These are phyloP conservation scores for Yueomyces sp. DNA, from an alignment of 805 yeast genomes.

Conservation along the genomic window DNA sequence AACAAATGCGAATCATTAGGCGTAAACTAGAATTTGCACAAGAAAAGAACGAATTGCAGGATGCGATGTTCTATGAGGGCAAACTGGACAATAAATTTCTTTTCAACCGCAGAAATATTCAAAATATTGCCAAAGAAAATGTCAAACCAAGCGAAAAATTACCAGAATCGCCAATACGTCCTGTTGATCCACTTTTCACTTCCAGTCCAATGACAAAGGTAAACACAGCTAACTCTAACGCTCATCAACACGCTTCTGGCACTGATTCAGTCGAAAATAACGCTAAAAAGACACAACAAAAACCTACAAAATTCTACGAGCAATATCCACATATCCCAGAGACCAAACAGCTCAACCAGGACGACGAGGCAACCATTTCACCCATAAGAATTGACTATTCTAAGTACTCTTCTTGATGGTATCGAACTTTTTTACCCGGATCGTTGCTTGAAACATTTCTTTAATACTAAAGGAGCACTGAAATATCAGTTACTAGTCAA, in stretches of 20 bases:
- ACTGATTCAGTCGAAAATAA: not conserved
- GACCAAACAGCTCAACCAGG: conserved; percentile 15
- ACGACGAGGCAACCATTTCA: conserved; percentile 11
- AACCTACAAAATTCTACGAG: conserved; percentile 8
- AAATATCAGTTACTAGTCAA: too few relatives aligned
- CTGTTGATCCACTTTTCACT: conserved; percentile 12
- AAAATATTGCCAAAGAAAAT: conserved; percentile 15
- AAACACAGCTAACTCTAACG: not conserved
- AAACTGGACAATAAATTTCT: conserved; percentile 18
- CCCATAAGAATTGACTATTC: conserved; percentile 18
- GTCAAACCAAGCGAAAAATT: conserved; percentile 19
- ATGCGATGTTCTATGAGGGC: conserved; percentile 19
- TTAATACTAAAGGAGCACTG: too few relatives aligned
- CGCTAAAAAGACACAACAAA: conserved; percentile 1
- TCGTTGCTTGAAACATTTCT: not conserved
- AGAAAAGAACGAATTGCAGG: conserved; percentile 17
- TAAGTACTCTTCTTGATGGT: conserved; percentile 9
- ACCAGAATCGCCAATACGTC: conserved; percentile 12
- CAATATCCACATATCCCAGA: conserved; percentile 22
- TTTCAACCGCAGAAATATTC: conserved; percentile 18
- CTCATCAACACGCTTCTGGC: not conserved
- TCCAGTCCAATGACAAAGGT: conserved; percentile 14
- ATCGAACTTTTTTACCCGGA: not conserved
- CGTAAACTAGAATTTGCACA: conserved; percentile 16
- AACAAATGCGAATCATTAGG: conserved; percentile 3